Base-by-base conservation (phyloP, 352 stramenopile genomes). In the Phytophthora macrochlamydospora region DNA sequence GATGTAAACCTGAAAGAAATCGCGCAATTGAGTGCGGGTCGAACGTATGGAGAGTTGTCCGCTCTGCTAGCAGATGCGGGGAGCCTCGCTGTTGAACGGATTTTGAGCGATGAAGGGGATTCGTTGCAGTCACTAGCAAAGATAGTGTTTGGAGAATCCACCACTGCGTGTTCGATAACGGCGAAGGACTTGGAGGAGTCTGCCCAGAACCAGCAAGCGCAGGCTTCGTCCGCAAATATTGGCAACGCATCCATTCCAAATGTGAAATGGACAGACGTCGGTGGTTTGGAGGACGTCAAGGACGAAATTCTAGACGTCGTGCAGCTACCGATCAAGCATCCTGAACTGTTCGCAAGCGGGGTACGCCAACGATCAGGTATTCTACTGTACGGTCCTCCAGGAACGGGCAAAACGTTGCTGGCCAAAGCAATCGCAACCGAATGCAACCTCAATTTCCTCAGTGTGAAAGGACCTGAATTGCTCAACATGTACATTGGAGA, bases 401-500 rank as follows among this genome's bases (percentile, higher is more conserved):
- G 93, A 42, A 98, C 91, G 6, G 92, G 95, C 29, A 99, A 99
- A 74, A 99, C 97, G 28, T 65, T 99, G 24, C 81, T 99, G 9
- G 96, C 95, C 3, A 94, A 99, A 71, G 96, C 96, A 0, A 98
- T 99, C 38, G 97, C 97, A 43, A 98, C 92, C 3, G 95, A 99
- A 68, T 98, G 93, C 73, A 93, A 96, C 18, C 80, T 99, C 48
- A 97, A 98, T 49, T 99, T 99, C 59, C 67, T 99, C 40, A 98
- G 92, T 54, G 93, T 99, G 45, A 99, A 99, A 66, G 96, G 89
- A 0, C 95, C 94, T 1, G 96, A 99, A 72, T 73, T 99, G 43
- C 85, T 99, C 40, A 98, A 98, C 75, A 98, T 97, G 75, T 99
- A 99, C 76, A 98, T 99, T 49, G 97, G 97, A 33, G 97, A 99